These are phyloP conservation scores for Peronospora destructor DNA, from an alignment of 352 stramenopile species.

Conservation along the genomic window DNA sequence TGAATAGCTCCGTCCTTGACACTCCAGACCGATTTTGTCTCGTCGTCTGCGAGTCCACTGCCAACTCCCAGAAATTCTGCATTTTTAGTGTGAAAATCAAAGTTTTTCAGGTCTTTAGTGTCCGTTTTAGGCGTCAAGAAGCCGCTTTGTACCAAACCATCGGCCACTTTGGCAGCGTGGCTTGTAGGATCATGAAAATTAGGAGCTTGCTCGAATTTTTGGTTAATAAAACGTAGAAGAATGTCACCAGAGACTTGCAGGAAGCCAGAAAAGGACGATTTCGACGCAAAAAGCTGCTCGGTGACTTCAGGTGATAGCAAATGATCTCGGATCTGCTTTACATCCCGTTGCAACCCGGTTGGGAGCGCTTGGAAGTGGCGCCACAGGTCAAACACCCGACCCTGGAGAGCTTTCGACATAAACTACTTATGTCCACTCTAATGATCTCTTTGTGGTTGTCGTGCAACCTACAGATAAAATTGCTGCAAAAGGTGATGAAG, in stretches of 20 bases:
- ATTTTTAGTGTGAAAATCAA: constrained; percentile 12
- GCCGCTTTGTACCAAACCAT: too few relatives aligned
- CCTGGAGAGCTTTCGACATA: constrained; percentile 23
- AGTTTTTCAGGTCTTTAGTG: too few relatives aligned
- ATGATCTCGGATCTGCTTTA: constrained; percentile 10
- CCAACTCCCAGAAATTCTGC: constrained; percentile 21
- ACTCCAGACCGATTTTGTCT: constrained; percentile 25
- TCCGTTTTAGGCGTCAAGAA: too few relatives aligned
- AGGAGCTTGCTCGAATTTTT: too few relatives aligned
- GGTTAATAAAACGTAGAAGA: too few relatives aligned
- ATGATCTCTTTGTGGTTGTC: too few relatives aligned
- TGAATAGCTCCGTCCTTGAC: constrained; percentile 32
- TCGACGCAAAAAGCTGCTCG: constrained; percentile 11
- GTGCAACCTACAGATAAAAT: too few relatives aligned
- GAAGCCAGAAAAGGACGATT: constrained; percentile 9
- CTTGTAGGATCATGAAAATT: too few relatives aligned
- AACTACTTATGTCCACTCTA: too few relatives aligned
- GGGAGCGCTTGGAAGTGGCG: constrained; percentile 28
- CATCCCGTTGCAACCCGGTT: not conserved
- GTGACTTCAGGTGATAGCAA: constrained; percentile 18
- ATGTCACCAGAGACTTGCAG: too few relatives aligned
- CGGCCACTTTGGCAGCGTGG: too few relatives aligned
- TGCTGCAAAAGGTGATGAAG: too few relatives aligned
- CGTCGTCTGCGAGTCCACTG: constrained; percentile 9
- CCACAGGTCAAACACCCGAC: constrained; percentile 35